Evolutionary conservation across 2,329 filamentous ascomycete genomes (phyloP), one percentile per base, ranked within the genome.

Genomic region (Alternaria tenuissima): DNA sequence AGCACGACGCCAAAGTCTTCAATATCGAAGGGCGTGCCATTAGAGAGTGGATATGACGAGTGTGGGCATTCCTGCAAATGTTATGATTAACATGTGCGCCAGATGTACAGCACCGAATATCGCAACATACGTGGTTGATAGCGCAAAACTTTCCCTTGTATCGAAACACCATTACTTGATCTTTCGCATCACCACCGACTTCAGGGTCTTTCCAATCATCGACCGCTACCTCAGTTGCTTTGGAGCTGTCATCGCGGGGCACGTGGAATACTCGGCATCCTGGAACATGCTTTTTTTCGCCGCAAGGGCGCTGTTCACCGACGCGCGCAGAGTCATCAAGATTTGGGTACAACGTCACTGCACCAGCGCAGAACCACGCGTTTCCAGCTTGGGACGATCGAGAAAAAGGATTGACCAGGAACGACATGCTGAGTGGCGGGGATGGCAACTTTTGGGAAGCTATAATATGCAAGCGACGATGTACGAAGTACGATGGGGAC

Each of bases 1-100:
- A 90, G 74, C 5, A 84, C 81, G 3, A 90, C 78, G 0, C 89
- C 89, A 71, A 91, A 92, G 61, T 92, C 89, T 66, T 92, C 89
- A 67, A 92, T 91, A 55, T 92, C 89, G 59, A 91, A 91, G 0
- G 88, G 81, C 0, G 78, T 84, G 0, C 87, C 88, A 43, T 85
- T 82, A 0, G 88, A 90, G 1, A 92, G 81, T 0, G 89, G 89
- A 58, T 85, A 91, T 0, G 88, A 85, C 1, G 86, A 87, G 66
- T 92, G 89, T 1, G 89, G 89, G 59, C 89, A 92, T 55, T 74
- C 70, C 70, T 74, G 42, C 6, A 14, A 22, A 32, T 26, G 14
- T 38, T 1, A 7, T 41, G 7, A 34, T 58, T 30, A 44, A 57
- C 2, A 28, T 7, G 22, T 11, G 20, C 20, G 8, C 7, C 6